Conservation (phyloP, 768 basidiomycete genomes). For the Suillus placidus region DNA sequence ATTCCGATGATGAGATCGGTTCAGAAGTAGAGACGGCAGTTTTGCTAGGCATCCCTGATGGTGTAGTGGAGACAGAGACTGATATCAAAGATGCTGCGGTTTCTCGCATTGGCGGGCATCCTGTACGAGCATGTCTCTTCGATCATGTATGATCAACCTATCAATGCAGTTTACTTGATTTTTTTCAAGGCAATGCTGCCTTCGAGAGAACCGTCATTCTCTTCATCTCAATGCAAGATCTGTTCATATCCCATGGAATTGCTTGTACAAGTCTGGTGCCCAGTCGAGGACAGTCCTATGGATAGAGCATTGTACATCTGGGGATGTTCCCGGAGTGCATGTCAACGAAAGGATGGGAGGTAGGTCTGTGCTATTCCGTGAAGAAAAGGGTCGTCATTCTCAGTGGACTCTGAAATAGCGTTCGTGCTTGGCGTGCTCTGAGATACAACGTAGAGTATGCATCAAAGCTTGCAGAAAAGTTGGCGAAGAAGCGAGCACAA, state of each 20-base stretch:
- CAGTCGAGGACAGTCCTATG: slow-evolving; percentile 81
- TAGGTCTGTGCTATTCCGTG: slow-evolving; percentile 38
- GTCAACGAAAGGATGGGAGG: slow-evolving; percentile 81
- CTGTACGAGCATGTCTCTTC: slow-evolving; percentile 69
- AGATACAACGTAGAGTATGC: slow-evolving; percentile 77
- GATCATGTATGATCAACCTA: slow-evolving; percentile 48
- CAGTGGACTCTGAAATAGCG: slow-evolving; percentile 41
- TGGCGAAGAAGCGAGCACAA: slow-evolving; percentile 41
- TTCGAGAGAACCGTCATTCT: slow-evolving; percentile 58
- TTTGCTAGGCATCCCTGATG: slow-evolving; percentile 81
- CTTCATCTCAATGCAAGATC: slow-evolving; percentile 69
- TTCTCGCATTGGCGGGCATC: slow-evolving; percentile 87
- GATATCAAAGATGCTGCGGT: slow-evolving; percentile 79
- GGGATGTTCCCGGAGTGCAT: slow-evolving; percentile 71
- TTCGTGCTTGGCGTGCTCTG: slow-evolving; percentile 81
- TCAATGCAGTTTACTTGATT: slow-evolving; percentile 48
- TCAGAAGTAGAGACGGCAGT: slow-evolving; percentile 70
- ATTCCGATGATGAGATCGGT: slow-evolving; percentile 69
- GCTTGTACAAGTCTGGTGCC: slow-evolving; percentile 88
- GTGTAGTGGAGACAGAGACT: slow-evolving; percentile 53
- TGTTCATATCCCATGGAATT: slow-evolving; percentile 80
- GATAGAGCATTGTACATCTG: slow-evolving; percentile 87
- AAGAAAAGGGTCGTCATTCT: slow-evolving; percentile 17
- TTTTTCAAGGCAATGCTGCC: slow-evolving; percentile 72
- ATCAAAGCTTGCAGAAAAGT: slow-evolving; percentile 64